Evolutionary conservation across 148 eudicot species (phyloP).

Genomic region (Rhododendron henanense): DNA sequence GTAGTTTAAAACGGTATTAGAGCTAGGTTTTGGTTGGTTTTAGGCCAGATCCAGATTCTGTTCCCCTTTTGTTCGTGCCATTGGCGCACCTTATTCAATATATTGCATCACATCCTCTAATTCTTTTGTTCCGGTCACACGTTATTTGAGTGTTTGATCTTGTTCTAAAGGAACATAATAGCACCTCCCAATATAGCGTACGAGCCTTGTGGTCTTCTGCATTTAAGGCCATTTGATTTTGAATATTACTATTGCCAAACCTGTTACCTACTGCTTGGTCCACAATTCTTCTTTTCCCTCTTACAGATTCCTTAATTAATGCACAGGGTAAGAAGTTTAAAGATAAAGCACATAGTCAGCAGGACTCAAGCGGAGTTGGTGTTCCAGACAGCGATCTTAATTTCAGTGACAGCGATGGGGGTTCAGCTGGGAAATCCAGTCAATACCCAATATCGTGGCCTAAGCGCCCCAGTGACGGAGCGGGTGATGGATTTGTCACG

Average conservation of each 20-base stretch:
- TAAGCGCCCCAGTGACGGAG: slow-evolving; percentile 80
- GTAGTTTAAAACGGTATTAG: background rate
- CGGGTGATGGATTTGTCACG: slow-evolving; percentile 95
- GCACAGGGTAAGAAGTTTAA: slow-evolving; percentile 93
- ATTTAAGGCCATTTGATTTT: background rate
- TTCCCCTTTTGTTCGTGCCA: background rate
- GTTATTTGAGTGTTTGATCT: background rate
- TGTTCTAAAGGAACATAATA: background rate
- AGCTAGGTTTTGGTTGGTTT: background rate
- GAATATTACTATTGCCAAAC: background rate
- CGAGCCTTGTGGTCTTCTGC: background rate
- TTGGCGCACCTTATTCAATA: background rate
- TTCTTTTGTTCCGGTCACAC: background rate
- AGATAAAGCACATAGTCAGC: slow-evolving; percentile 74
- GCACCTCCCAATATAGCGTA: background rate
- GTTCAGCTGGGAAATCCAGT: slow-evolving; percentile 58
- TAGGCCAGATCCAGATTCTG: background rate
- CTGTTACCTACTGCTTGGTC: background rate
- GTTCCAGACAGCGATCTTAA: slow-evolving; percentile 69
- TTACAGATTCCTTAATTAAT: background rate
- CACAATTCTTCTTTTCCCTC: background rate
- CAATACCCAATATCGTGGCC: slow-evolving; percentile 58
- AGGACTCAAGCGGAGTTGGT: slow-evolving; percentile 41
- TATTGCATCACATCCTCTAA: background rate
- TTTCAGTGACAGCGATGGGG: slow-evolving; percentile 88